Conservation (phyloP, 108 stramenopile genomes). For the Pseudonitzschia pungens region DNA sequence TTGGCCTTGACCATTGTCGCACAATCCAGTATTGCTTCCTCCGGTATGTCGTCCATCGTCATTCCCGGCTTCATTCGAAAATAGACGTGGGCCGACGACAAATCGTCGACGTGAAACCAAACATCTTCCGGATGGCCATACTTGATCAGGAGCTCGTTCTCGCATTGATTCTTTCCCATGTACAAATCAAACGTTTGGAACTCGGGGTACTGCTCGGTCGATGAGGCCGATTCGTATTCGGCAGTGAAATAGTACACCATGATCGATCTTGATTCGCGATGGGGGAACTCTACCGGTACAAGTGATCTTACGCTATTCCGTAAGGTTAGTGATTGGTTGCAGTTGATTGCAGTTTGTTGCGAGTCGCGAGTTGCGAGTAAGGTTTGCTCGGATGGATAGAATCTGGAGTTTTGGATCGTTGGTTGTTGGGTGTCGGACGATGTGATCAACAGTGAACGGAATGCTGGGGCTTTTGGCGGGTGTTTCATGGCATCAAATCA, state of each 20-base stretch:
- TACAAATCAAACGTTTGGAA: slow-evolving; percentile 29
- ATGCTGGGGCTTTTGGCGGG: no score
- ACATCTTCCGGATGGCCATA: slow-evolving; percentile 79
- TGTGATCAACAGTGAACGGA: no score
- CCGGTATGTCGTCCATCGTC: slow-evolving; percentile 83
- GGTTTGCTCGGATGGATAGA: no score
- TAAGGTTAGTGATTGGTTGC: no score
- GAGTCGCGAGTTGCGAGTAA: no score
- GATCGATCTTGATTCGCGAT: no score
- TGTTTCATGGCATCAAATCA: no score
- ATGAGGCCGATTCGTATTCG: neutral
- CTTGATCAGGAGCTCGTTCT: slow-evolving; percentile 98
- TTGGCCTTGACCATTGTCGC: slow-evolving; percentile 80
- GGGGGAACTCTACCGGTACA: no score
- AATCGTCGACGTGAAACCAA: slow-evolving; percentile 86
- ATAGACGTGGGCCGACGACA: slow-evolving; percentile 6
- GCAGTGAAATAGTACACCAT: neutral
- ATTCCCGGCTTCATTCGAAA: slow-evolving; percentile 87
- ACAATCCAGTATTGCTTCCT: slow-evolving; percentile 72
- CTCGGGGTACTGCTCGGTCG: neutral
- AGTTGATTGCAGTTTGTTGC: no score
- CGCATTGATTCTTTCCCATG: slow-evolving; percentile 91
- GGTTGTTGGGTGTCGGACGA: no score
- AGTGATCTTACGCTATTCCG: no score
- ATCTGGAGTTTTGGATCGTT: no score